A percentile compares a stretch with the other conserved stretches of the same genome.
Conservation (phyloP, 306 rosid genomes). For the Prunus mira region DNA sequence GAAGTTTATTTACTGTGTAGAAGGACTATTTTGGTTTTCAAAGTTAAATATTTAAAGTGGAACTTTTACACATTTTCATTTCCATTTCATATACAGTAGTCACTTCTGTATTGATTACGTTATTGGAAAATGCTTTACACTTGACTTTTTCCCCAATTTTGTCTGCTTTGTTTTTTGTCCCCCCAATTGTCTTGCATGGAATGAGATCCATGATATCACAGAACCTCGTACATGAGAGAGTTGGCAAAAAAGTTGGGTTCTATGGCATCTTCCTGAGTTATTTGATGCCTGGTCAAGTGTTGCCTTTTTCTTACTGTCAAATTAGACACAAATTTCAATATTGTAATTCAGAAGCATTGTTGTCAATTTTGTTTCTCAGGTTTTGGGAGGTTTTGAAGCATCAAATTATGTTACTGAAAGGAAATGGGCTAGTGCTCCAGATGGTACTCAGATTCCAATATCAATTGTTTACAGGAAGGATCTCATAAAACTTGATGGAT, state of each 20-base stretch:
- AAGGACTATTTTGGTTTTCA: too few relatives aligned
- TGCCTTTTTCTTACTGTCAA: neutral
- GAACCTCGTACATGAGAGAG: neutral
- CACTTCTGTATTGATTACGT: neutral
- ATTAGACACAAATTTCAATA: neutral
- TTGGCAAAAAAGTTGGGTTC: neutral
- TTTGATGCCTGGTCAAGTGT: neutral
- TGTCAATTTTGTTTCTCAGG: slow-evolving; percentile 37
- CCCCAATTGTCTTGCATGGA: neutral
- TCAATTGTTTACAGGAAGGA: slow-evolving; percentile 82
- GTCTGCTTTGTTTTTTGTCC: neutral
- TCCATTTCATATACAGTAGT: neutral
- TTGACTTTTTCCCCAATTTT: neutral
- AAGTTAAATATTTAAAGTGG: too few relatives aligned
- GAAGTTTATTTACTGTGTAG: neutral
- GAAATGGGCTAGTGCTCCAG: slow-evolving; percentile 74
- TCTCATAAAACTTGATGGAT: slow-evolving; percentile 81
- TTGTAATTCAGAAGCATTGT: neutral
- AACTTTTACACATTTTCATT: too few relatives aligned
- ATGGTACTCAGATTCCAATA: slow-evolving; percentile 81
- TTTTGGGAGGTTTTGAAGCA: slow-evolving; percentile 84
- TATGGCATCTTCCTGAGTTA: neutral
- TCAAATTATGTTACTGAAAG: slow-evolving; percentile 79
- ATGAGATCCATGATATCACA: neutral
- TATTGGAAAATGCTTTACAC: neutral